A percentile compares a stretch with the other conserved stretches of the same genome.
Conservation (phyloP, 371 early-diverging fungal species). For the Mortierella polycephala region DNA sequence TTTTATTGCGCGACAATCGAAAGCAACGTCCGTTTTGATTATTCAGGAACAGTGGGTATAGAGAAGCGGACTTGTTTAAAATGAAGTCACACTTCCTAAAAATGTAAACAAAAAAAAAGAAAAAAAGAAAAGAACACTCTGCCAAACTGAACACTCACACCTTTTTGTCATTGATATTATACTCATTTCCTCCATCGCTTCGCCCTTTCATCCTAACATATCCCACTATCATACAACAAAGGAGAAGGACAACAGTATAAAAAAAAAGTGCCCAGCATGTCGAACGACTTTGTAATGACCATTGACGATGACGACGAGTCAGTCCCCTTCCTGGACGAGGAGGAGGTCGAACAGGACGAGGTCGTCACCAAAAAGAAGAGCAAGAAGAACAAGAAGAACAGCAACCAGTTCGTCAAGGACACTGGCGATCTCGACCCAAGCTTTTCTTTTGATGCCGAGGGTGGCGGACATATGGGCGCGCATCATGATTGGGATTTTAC, state of each 20-base stretch:
- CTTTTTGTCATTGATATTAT: background rate
- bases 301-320: slow-evolving; percentile 79
- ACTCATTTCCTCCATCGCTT: background rate
- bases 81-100: background rate
- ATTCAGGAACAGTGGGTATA: no score
- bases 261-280: slow-evolving; percentile 11
- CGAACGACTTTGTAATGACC: slow-evolving; percentile 81
- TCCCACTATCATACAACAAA: background rate
- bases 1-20: no score
- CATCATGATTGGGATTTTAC: slow-evolving; percentile 86
- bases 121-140: slow-evolving; percentile 8
- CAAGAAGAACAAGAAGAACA: slow-evolving; percentile 56
- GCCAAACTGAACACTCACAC: background rate
- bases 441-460: slow-evolving; percentile 83
- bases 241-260: background rate
- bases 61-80: no score
- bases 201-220: background rate
- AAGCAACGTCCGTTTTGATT: no score
- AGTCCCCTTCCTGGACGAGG: slow-evolving; percentile 61
- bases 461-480: slow-evolving; percentile 66
- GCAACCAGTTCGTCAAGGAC: slow-evolving; percentile 47
- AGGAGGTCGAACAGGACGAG: slow-evolving; percentile 50
- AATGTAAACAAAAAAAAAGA: slow-evolving; percentile 8
- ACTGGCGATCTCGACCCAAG: slow-evolving; percentile 65
- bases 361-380: slow-evolving; percentile 52